These are phyloP conservation scores for Cyclanthera cordifolia DNA, from an alignment of 306 rosid genomes.

Conservation along the genomic window DNA sequence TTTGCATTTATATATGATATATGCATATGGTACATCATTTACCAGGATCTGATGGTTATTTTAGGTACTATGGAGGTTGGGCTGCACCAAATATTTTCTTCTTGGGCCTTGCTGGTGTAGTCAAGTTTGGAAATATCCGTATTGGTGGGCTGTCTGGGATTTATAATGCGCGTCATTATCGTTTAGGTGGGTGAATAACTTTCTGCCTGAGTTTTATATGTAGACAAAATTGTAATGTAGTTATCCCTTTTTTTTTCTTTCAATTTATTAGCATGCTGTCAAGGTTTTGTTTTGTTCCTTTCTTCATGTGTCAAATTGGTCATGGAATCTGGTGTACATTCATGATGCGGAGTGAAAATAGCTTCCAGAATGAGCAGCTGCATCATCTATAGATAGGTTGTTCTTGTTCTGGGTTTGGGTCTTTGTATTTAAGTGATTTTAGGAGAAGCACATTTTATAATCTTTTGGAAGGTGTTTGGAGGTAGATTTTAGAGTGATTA, in stretches of 20 bases:
- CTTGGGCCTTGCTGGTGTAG: slow-evolving; percentile 79
- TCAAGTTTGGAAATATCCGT: slow-evolving; percentile 82
- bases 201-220: not conserved
- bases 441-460: not conserved
- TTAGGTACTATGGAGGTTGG: slow-evolving; percentile 95
- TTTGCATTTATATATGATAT: slow-evolving; percentile 1
- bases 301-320: not conserved
- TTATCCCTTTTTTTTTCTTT: not conserved
- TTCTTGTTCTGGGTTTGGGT: not conserved
- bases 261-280: not conserved
- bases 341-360: not conserved
- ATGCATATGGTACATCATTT: not conserved
- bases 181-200: slow-evolving; percentile 39
- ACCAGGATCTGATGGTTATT: not conserved
- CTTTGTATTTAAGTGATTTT: not conserved
- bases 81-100: slow-evolving; percentile 91
- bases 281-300: not conserved
- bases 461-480: not conserved
- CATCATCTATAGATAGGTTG: not conserved
- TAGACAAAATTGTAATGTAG: not conserved
- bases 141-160: slow-evolving; percentile 95
- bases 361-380: not conserved
- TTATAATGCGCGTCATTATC: slow-evolving; percentile 53
- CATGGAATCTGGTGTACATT: not conserved
- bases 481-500: too few relatives aligned